phyloP scores from a whole-genome alignment of 2,329 filamentous ascomycete genomes.

The Furcasterigmium furcatum region DNA sequence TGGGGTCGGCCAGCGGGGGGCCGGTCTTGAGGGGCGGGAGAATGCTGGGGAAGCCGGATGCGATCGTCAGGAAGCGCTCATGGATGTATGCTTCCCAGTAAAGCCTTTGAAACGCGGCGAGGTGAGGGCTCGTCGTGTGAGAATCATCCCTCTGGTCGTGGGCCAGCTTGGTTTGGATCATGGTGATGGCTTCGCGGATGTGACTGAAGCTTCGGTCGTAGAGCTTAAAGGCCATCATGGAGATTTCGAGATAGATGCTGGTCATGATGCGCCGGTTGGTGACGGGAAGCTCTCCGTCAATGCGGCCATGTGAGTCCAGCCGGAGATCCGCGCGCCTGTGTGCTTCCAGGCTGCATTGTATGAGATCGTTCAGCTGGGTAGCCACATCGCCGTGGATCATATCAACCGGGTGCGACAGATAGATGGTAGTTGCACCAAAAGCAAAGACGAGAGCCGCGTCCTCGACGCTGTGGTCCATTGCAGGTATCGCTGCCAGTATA shows the following conservation, averaged over 20 bases:
- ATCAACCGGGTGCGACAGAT: conserved; percentile 25
- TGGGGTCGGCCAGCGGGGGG: conserved; percentile 24
- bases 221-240: conserved; percentile 43
- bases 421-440: conserved; percentile 31
- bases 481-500: conserved; percentile 22
- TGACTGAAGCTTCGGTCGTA: conserved; percentile 46
- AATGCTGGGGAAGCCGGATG: conserved; percentile 39
- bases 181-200: conserved; percentile 44
- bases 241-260: conserved; percentile 51
- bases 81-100: conserved; percentile 57
- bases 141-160: conserved; percentile 31
- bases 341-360: conserved; percentile 14
- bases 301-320: conserved; percentile 27
- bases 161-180: conserved; percentile 39
- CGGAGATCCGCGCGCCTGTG: conserved; percentile 21
- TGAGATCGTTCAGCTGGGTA: conserved; percentile 21
- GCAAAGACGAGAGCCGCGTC: conserved; percentile 31
- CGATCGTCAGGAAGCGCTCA: conserved; percentile 51
- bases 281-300: conserved; percentile 34
- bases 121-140: conserved; percentile 19
- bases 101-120: conserved; percentile 31
- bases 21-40: conserved; percentile 26
- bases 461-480: conserved; percentile 26
- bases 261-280: conserved; percentile 44
- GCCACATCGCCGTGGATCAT: conserved; percentile 22